phyloP scores from a whole-genome alignment of 1,284 basidiomycete species.

The Ganoderma lingzhi region DNA sequence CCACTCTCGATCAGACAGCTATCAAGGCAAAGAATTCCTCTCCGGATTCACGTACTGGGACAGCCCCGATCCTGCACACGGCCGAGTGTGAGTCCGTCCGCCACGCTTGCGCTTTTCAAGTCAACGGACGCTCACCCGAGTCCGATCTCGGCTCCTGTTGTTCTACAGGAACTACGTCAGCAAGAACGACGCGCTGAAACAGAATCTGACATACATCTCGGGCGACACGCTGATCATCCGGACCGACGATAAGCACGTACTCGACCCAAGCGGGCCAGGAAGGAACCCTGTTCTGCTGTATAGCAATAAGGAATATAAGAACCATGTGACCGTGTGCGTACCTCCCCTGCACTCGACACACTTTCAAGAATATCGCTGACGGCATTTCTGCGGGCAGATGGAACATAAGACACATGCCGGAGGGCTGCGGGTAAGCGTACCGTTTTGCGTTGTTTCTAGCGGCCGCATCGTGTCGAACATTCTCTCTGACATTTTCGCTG shows the following conservation, averaged over 20 bases:
- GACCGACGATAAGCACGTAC: conserved; percentile 57
- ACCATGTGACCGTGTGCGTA: conserved; percentile 64
- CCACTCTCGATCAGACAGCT: conserved; percentile 45
- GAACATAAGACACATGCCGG: conserved; percentile 62
- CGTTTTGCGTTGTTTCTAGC: neutral
- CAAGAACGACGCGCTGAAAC: conserved; percentile 36
- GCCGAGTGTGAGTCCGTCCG: conserved; percentile 57
- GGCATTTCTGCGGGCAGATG: conserved; percentile 47
- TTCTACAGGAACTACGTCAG: conserved; percentile 44
- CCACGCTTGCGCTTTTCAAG: neutral
- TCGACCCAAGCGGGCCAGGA: conserved; percentile 57
- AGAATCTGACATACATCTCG: conserved; percentile 41
- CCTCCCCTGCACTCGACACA: neutral
- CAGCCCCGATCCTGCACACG: conserved; percentile 64
- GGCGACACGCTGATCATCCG: conserved; percentile 48
- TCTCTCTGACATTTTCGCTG: conserved; percentile 12
- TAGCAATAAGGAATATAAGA: conserved; percentile 59
- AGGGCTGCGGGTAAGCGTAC: conserved; percentile 73
- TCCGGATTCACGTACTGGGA: conserved; percentile 53
- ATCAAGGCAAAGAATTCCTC: conserved; percentile 56
- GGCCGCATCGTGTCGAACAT: neutral
- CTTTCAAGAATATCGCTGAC: neutral
- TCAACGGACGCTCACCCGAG: too few relatives aligned
- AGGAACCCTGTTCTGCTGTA: conserved; percentile 66
- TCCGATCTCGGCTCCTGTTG: neutral